Percentiles rank a stretch among this genome's conserved stretches.
Conservation (phyloP, 495 filamentous ascomycete genomes). For the Thozetella sp. region DNA sequence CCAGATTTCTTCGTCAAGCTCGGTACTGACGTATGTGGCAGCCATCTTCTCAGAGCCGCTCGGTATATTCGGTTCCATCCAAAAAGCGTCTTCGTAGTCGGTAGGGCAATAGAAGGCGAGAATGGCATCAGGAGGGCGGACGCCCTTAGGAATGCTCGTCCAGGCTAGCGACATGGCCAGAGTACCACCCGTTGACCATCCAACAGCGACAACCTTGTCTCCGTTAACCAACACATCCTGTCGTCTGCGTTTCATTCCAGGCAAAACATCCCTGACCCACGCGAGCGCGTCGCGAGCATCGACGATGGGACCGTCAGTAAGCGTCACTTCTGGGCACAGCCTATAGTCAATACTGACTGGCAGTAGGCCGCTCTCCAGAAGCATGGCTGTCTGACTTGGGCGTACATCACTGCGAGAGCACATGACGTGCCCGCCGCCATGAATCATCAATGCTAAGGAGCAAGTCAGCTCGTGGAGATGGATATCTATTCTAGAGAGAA, state of each 20-base stretch:
- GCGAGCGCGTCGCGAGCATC: conserved; percentile 47
- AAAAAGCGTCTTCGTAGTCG: conserved; percentile 32
- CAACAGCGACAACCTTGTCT: conserved; percentile 44
- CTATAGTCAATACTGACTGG: conserved; percentile 58
- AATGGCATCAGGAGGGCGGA: conserved; percentile 48
- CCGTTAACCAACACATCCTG: conserved; percentile 33
- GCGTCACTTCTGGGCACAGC: conserved; percentile 53
- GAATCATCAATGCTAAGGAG: conserved; percentile 54
- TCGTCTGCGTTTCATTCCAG: conserved; percentile 19
- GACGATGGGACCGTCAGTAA: conserved; percentile 51
- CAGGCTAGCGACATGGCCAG: conserved; percentile 52
- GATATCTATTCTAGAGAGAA: too few relatives aligned
- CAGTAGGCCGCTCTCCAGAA: conserved; percentile 44
- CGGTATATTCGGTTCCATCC: background rate
- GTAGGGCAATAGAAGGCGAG: conserved; percentile 56
- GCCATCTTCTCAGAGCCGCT: background rate
- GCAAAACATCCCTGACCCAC: conserved; percentile 45
- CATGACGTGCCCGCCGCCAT: conserved; percentile 55
- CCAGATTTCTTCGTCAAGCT: background rate
- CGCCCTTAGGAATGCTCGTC: conserved; percentile 24
- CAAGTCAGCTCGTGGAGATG: conserved; percentile 33
- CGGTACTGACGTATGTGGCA: too few relatives aligned
- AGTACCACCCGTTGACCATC: conserved; percentile 60
- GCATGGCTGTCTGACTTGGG: conserved; percentile 34
- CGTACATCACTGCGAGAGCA: conserved; percentile 46